Evolutionary conservation across 2,329 filamentous ascomycete species (phyloP).

Genomic region (Colletotrichum eremochloae): DNA sequence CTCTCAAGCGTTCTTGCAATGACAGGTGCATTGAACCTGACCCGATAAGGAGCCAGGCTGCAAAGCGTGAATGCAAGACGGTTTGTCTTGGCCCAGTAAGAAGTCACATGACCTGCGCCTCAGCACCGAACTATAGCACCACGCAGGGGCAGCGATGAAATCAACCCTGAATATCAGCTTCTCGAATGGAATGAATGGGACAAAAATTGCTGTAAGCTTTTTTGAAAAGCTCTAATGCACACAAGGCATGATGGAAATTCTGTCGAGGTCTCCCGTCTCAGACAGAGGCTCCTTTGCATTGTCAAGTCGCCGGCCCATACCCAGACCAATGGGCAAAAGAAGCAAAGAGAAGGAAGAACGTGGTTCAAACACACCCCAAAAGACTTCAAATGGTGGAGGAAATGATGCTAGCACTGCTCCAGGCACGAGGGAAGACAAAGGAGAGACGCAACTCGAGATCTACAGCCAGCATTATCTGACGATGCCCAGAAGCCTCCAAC

Average conservation of each 20-base stretch:
- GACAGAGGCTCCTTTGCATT: background rate
- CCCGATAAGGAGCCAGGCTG: background rate
- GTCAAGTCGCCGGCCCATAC: too few species aligned
- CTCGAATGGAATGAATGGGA: background rate
- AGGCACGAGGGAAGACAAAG: background rate
- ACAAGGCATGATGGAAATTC: background rate
- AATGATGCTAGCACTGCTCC: background rate
- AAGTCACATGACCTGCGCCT: constrained; percentile 24
- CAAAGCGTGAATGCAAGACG: background rate
- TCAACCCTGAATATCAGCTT: background rate
- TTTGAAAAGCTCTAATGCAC: background rate
- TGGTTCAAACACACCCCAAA: background rate
- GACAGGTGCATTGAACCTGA: background rate
- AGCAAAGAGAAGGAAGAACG: constrained; percentile 1
- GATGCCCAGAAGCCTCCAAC: background rate
- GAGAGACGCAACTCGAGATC: background rate
- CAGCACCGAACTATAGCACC: background rate
- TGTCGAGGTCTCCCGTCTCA: background rate
- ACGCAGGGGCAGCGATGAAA: background rate
- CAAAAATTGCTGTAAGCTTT: background rate
- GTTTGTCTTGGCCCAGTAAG: background rate
- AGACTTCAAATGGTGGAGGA: background rate
- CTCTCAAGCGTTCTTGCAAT: constrained; percentile 1
- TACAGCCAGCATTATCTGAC: background rate
- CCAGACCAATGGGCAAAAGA: background rate